Conservation (phyloP, 805 yeast genomes). For the Schizosaccharomyces octosporus region DNA sequence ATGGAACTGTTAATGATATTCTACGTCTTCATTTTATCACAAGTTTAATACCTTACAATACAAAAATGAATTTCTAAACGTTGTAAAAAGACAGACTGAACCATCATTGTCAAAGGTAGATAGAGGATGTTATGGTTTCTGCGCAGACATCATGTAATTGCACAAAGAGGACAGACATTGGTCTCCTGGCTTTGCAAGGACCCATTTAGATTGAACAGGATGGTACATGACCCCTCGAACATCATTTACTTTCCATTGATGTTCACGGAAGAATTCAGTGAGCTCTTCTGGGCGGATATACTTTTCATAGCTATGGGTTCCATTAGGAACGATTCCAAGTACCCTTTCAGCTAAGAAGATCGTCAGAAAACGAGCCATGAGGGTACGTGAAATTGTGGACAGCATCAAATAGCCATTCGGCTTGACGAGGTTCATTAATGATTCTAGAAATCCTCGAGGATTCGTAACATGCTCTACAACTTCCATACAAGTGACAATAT, state of each 20-base stretch:
- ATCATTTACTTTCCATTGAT: slow-evolving; percentile 58
- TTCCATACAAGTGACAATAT: slow-evolving; percentile 75
- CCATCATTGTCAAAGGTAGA: too few relatives aligned
- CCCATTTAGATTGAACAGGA: neutral
- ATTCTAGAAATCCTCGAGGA: slow-evolving; percentile 49
- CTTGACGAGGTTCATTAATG: slow-evolving; percentile 41
- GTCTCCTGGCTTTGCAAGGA: neutral
- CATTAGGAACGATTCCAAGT: slow-evolving; percentile 60
- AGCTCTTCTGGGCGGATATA: slow-evolving; percentile 62
- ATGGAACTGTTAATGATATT: neutral
- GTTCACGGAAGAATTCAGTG: slow-evolving; percentile 32
- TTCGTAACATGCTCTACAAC: slow-evolving; percentile 81
- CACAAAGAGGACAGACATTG: neutral
- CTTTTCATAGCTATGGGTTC: slow-evolving; percentile 73
- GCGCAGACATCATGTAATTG: neutral
- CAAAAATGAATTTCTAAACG: neutral
- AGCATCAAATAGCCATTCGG: slow-evolving; percentile 68
- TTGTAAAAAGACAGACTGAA: too few relatives aligned
- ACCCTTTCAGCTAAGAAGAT: slow-evolving; percentile 72
- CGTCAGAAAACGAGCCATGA: slow-evolving; percentile 73
- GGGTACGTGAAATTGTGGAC: slow-evolving; percentile 80
- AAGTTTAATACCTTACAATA: neutral
- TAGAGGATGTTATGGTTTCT: neutral
- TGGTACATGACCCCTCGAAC: slow-evolving; percentile 35
- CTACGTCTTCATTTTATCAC: neutral